Percentiles rank a stretch among this genome's conserved stretches.
phyloP scores from a whole-genome alignment of 2,329 filamentous ascomycete genomes.

The Neofusicoccum umdonicola region DNA sequence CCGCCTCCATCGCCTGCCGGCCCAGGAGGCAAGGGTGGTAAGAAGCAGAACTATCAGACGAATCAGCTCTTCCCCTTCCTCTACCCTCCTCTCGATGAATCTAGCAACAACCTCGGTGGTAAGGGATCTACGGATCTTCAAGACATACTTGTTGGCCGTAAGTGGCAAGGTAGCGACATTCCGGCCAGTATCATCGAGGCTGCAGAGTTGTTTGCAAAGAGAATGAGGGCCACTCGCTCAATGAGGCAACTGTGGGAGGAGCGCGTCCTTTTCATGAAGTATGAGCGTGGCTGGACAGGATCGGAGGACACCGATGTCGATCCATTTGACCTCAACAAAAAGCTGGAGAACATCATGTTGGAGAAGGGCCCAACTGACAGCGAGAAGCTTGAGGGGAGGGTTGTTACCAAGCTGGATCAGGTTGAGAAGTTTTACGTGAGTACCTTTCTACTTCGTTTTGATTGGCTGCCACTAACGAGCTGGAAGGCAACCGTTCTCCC shows the following conservation, averaged over 20 bases:
- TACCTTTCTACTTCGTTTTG: constrained; percentile 23
- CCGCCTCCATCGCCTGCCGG: constrained; percentile 88
- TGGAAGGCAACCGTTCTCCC: constrained; percentile 70
- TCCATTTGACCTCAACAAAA: constrained; percentile 38
- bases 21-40: constrained; percentile 81
- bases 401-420: constrained; percentile 51
- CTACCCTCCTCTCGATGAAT: constrained; percentile 87
- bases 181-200: constrained; percentile 94
- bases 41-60: constrained; percentile 99
- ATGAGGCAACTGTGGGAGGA: constrained; percentile 95
- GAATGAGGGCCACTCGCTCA: constrained; percentile 87
- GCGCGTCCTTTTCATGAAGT: constrained; percentile 85
- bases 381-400: constrained; percentile 50
- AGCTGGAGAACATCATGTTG: neutral
- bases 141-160: constrained; percentile 74
- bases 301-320: constrained; percentile 42
- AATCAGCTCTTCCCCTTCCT: constrained; percentile 98
- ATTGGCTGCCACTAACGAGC: constrained; percentile 15
- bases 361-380: constrained; percentile 39
- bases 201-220: constrained; percentile 82
- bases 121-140: constrained; percentile 81
- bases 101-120: constrained; percentile 85
- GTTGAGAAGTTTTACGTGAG: constrained; percentile 85
- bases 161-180: constrained; percentile 91
- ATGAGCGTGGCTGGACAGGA: constrained; percentile 82